phyloP scores from a whole-genome alignment of 176 grass and related monocot genomes.

The Lolium rigidum region DNA sequence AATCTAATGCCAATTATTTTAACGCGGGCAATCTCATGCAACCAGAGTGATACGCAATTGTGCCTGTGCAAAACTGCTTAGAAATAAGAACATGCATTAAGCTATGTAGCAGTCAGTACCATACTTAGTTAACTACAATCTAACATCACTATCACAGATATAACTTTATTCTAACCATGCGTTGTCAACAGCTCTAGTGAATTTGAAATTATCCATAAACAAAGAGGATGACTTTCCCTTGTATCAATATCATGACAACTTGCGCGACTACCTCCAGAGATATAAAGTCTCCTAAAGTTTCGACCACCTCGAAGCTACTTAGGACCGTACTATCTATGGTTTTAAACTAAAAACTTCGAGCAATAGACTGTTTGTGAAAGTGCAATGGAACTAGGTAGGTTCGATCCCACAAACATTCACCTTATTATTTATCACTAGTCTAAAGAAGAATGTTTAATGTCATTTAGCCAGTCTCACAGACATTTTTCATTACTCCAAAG shows the following conservation, averaged over 20 bases:
- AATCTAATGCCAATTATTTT: not conserved
- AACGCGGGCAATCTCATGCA: not conserved
- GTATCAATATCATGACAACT: not conserved
- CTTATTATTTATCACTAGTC: constrained; percentile 13
- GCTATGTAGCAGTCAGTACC: not conserved
- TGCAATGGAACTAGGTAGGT: not conserved
- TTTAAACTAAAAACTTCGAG: not conserved
- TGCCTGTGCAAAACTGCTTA: not conserved
- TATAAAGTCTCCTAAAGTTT: constrained; percentile 1
- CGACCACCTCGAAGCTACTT: not conserved
- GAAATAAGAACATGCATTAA: not conserved
- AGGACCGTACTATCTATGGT: not conserved
- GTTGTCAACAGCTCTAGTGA: constrained; percentile 7
- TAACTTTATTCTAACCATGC: not conserved
- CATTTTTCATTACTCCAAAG: constrained; percentile 16
- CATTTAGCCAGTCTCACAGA: constrained; percentile 1
- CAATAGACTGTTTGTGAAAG: not conserved
- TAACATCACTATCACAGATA: not conserved
- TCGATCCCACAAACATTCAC: constrained; percentile 3
- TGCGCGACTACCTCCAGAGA: not conserved
- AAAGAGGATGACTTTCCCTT: not conserved
- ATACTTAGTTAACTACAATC: constrained; percentile 6
- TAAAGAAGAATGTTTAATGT: constrained; percentile 11
- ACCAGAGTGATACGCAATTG: not conserved
- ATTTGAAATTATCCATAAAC: constrained; percentile 18